phyloP scores from a whole-genome alignment of 257 asterid genomes.

The Nemophila menziesii region DNA sequence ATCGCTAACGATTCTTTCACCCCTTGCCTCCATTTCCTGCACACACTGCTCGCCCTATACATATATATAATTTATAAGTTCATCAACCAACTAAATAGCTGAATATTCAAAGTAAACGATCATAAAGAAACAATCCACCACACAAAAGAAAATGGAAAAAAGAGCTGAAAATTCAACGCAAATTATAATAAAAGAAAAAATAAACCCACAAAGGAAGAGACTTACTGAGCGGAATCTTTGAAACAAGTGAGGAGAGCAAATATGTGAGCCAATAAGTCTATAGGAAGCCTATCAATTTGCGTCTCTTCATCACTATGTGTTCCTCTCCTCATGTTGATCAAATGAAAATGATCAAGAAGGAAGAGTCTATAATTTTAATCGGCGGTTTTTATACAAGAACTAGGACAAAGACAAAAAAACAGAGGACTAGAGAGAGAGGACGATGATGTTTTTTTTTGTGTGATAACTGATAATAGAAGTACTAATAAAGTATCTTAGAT shows the following conservation, averaged over 20 bases:
- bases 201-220: slow-evolving; percentile 5
- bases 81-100: not conserved
- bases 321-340: slow-evolving; percentile 19
- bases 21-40: slow-evolving; percentile 83
- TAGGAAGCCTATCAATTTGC: slow-evolving; percentile 65
- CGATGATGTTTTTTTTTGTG: not conserved
- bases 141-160: not conserved
- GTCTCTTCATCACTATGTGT: slow-evolving; percentile 25
- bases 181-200: not conserved
- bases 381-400: not conserved
- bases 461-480: slow-evolving; percentile 8
- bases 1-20: slow-evolving; percentile 61
- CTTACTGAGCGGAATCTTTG: slow-evolving; percentile 80
- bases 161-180: not conserved
- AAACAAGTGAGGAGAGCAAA: slow-evolving; percentile 60
- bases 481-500: slow-evolving; percentile 3
- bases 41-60: slow-evolving; percentile 54
- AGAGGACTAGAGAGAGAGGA: not conserved
- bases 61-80: not conserved
- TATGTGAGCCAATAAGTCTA: slow-evolving; percentile 68
- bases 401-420: not conserved
- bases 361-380: slow-evolving; percentile 1
- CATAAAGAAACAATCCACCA: not conserved
- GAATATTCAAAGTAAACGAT: not conserved
- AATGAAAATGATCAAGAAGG: not conserved